These are phyloP conservation scores for Rhodotorula mucilaginosa DNA, from an alignment of 1,284 basidiomycete species.

Conservation along the genomic window DNA sequence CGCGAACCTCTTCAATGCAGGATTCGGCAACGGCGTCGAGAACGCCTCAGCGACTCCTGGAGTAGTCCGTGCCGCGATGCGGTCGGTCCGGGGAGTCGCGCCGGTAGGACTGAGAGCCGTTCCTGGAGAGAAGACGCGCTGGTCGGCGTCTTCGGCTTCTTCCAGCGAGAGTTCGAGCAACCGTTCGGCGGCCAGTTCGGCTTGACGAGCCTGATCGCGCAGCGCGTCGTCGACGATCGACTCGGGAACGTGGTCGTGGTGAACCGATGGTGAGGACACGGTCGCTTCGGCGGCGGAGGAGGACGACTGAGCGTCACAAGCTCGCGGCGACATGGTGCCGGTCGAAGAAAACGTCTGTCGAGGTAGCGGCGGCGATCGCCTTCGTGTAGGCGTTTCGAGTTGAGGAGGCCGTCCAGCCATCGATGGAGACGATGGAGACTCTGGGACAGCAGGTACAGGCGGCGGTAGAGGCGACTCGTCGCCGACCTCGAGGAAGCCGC, in stretches of 20 bases:
- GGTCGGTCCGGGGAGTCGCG: not conserved
- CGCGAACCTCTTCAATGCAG: not conserved
- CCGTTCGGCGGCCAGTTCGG: constrained; percentile 73
- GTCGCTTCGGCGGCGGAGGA: not conserved
- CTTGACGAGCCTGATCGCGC: constrained; percentile 78
- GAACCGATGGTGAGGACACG: not conserved
- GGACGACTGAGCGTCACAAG: not conserved
- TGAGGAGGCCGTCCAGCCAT: not conserved
- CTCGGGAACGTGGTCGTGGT: constrained; percentile 48
- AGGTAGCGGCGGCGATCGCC: not conserved
- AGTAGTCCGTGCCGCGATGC: not conserved
- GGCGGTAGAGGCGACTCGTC: not conserved
- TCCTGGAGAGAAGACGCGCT: not conserved
- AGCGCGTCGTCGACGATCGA: constrained; percentile 75
- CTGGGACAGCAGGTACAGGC: not conserved
- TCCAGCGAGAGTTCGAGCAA: constrained; percentile 34
- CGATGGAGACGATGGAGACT: not conserved
- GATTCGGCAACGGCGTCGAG: constrained; percentile 13
- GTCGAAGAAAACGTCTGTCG: constrained; percentile 1
- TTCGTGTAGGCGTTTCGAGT: not conserved
- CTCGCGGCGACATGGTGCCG: not conserved
- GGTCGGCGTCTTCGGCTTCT: not conserved
- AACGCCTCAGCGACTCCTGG: not conserved
- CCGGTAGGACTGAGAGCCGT: too few species aligned
- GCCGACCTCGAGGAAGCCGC: not conserved